These are phyloP conservation scores for Salvia rosmarinus DNA, from an alignment of 257 asterid genomes.

Conservation along the genomic window DNA sequence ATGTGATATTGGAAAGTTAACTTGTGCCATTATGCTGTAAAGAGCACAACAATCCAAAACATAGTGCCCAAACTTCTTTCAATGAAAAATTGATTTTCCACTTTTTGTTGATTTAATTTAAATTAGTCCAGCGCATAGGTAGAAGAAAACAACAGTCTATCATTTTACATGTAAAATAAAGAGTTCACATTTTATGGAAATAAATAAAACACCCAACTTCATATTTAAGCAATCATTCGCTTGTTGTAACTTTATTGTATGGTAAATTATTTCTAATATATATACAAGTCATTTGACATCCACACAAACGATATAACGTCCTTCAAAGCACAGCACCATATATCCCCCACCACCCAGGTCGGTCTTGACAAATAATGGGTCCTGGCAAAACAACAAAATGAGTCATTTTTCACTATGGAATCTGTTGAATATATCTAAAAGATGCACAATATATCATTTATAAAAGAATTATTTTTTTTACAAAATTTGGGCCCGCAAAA, in stretches of 20 bases:
- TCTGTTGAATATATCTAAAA: no score
- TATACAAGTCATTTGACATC: no score
- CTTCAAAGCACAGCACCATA: no score
- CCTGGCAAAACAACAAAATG: no score
- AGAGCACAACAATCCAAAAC: conserved; percentile 39
- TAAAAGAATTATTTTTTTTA: no score
- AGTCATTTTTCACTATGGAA: no score
- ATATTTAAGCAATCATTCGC: background rate
- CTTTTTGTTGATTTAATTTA: conserved; percentile 31
- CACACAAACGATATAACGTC: no score
- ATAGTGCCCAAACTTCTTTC: conserved; percentile 36
- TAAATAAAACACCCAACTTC: background rate
- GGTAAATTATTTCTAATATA: no score
- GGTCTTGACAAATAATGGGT: no score
- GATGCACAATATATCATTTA: no score
- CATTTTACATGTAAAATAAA: background rate
- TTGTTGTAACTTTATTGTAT: background rate
- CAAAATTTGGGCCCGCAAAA: no score
- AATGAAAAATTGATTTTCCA: conserved; percentile 35
- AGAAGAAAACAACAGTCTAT: background rate
- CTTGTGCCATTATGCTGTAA: conserved; percentile 56
- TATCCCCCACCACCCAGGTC: no score
- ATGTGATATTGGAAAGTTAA: conserved; percentile 48
- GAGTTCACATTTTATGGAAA: background rate
- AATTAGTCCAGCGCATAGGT: background rate